phyloP scores from a whole-genome alignment of 2,329 filamentous ascomycete genomes.

The Pseudocercospora crystallina region DNA sequence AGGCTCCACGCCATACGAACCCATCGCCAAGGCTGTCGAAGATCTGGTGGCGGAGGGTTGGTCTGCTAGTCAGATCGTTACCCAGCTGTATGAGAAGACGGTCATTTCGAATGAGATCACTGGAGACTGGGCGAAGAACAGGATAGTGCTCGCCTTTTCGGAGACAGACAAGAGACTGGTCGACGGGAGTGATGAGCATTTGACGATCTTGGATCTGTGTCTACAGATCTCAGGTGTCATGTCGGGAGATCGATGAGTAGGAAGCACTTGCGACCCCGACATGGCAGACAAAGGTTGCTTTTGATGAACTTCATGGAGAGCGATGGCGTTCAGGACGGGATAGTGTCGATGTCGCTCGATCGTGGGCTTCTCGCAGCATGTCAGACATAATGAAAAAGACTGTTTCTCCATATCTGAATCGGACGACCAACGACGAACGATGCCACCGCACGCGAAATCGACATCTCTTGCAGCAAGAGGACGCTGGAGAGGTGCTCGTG shows the following conservation, averaged over 20 bases:
- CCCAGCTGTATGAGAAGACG: slow-evolving; percentile 80
- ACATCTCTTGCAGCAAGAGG: too few species aligned
- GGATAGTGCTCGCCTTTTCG: slow-evolving; percentile 84
- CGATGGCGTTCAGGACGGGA: too few species aligned
- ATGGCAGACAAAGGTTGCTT: too few species aligned
- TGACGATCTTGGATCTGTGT: slow-evolving; percentile 82
- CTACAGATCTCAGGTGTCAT: slow-evolving; percentile 60
- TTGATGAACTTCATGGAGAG: too few species aligned
- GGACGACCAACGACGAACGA: too few species aligned
- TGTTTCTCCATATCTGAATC: too few species aligned
- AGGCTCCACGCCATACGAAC: slow-evolving; percentile 61
- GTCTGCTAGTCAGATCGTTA: slow-evolving; percentile 86
- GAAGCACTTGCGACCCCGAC: not conserved
- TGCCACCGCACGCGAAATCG: too few species aligned
- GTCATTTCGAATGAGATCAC: slow-evolving; percentile 78
- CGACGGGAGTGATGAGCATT: slow-evolving; percentile 92
- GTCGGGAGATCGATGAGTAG: slow-evolving; percentile 14
- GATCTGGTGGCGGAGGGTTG: slow-evolving; percentile 95
- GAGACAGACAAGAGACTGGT: slow-evolving; percentile 92
- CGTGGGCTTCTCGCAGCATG: too few species aligned
- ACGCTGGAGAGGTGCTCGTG: too few species aligned
- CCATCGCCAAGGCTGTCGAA: slow-evolving; percentile 76
- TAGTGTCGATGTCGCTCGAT: too few species aligned
- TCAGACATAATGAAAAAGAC: too few species aligned
- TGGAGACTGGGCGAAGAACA: slow-evolving; percentile 82